A percentile compares a stretch with the other conserved stretches of the same genome.
Conservation (phyloP, 1,284 basidiomycete species). For the Exsudoporus floridanus region DNA sequence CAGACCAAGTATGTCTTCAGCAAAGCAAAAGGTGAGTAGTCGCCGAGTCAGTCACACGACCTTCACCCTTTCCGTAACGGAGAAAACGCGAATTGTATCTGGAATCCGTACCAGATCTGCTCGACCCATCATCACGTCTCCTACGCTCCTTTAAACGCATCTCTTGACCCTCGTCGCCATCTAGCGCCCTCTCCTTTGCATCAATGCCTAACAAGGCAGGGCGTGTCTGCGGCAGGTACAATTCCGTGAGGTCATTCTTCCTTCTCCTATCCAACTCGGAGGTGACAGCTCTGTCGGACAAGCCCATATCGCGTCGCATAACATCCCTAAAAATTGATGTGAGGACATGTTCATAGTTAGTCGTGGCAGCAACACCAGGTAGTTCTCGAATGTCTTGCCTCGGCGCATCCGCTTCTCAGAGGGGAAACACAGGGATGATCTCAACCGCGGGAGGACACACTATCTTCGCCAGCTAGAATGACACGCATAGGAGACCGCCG, state of each 20-base stretch:
- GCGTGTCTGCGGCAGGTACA: constrained; percentile 78
- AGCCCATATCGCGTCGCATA: constrained; percentile 95
- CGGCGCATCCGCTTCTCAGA: constrained; percentile 78
- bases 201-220: constrained; percentile 88
- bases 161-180: constrained; percentile 61
- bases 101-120: constrained; percentile 26
- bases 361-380: constrained; percentile 73
- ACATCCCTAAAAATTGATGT: constrained; percentile 93
- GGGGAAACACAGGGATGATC: constrained; percentile 54
- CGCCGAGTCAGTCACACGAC: constrained; percentile 1
- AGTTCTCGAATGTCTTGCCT: constrained; percentile 77
- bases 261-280: constrained; percentile 46
- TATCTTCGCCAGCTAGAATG: constrained; percentile 56
- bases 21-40: too few species aligned
- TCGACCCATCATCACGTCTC: constrained; percentile 25
- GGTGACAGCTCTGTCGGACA: constrained; percentile 81
- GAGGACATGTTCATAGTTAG: constrained; percentile 89
- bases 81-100: constrained; percentile 31
- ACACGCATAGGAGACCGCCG: constrained; percentile 75
- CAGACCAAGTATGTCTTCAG: too few species aligned
- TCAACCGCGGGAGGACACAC: constrained; percentile 45
- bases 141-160: constrained; percentile 63
- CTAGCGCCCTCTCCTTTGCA: constrained; percentile 76
- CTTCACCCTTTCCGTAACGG: constrained; percentile 25
- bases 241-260: constrained; percentile 60